A percentile compares a stretch with the other conserved stretches of the same genome.
These are phyloP conservation scores for Camelina hispida DNA, from an alignment of 345 rosid genomes.

Conservation along the genomic window DNA sequence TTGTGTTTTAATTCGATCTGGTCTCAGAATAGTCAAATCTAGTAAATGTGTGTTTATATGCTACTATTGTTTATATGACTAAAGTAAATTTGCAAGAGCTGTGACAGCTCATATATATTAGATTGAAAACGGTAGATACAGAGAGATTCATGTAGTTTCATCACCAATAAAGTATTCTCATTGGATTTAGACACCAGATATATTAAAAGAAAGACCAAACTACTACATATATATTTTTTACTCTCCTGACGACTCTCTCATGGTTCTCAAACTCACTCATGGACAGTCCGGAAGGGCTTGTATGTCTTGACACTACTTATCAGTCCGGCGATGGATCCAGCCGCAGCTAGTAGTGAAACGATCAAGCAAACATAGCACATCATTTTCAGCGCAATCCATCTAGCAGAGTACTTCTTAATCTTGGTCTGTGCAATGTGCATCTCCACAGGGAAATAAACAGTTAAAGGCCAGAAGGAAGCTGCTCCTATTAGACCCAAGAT, in stretches of 20 bases:
- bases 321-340: slow-evolving; percentile 79
- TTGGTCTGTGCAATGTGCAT: slow-evolving; percentile 75
- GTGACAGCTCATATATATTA: slow-evolving; percentile 29
- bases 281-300: slow-evolving; percentile 69
- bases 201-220: slow-evolving; percentile 27
- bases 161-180: slow-evolving; percentile 23
- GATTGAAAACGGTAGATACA: slow-evolving; percentile 30
- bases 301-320: slow-evolving; percentile 63
- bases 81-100: slow-evolving; percentile 30
- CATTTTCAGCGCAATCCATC: slow-evolving; percentile 76
- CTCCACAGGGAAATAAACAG: slow-evolving; percentile 89
- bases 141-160: slow-evolving; percentile 12
- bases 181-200: slow-evolving; percentile 35
- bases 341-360: slow-evolving; percentile 73
- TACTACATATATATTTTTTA: not conserved
- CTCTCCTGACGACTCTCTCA: slow-evolving; percentile 2
- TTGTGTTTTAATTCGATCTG: not conserved
- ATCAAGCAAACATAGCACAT: slow-evolving; percentile 64
- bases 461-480: slow-evolving; percentile 85
- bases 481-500: slow-evolving; percentile 86
- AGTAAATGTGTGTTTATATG: not conserved
- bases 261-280: slow-evolving; percentile 35
- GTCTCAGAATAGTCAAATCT: not conserved
- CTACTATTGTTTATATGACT: slow-evolving; percentile 10
- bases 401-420: slow-evolving; percentile 58